A percentile compares a stretch with the other conserved stretches of the same genome.
phyloP scores from a whole-genome alignment of 192 early-diverging fungal species.

The Linnemannia hyalina region DNA sequence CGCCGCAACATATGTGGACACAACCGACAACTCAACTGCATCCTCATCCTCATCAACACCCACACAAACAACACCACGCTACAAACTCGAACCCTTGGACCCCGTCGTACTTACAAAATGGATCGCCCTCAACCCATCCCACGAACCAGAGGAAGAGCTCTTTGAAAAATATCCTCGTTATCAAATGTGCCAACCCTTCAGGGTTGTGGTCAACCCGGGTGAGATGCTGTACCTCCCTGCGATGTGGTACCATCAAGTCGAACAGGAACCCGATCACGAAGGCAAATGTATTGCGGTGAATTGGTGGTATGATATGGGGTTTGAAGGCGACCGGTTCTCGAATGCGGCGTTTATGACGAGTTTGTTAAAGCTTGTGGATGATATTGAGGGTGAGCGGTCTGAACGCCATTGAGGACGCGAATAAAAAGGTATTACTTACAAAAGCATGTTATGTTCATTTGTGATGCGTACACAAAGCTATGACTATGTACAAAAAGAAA shows the following conservation, averaged over 20 bases:
- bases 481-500: not conserved
- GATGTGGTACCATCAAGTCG: slow-evolving; percentile 69
- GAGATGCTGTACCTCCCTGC: slow-evolving; percentile 70
- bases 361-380: slow-evolving; percentile 40
- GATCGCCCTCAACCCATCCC: slow-evolving; percentile 62
- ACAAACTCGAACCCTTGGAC: slow-evolving; percentile 49
- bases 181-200: slow-evolving; percentile 55
- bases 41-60: not conserved
- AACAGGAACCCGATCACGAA: slow-evolving; percentile 59
- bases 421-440: not conserved
- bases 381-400: slow-evolving; percentile 15
- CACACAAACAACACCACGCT: slow-evolving; percentile 4
- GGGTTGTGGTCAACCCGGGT: slow-evolving; percentile 59
- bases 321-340: slow-evolving; percentile 48
- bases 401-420: not conserved
- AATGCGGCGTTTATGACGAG: slow-evolving; percentile 34
- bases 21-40: not conserved
- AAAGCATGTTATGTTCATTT: not conserved
- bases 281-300: slow-evolving; percentile 67
- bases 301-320: slow-evolving; percentile 70
- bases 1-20: slow-evolving; percentile 49
- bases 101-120: slow-evolving; percentile 52
- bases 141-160: slow-evolving; percentile 45
- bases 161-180: slow-evolving; percentile 58
- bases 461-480: not conserved